Evolutionary conservation across 1,284 basidiomycete species (phyloP).

Genomic region (Naganishia cerealis): DNA sequence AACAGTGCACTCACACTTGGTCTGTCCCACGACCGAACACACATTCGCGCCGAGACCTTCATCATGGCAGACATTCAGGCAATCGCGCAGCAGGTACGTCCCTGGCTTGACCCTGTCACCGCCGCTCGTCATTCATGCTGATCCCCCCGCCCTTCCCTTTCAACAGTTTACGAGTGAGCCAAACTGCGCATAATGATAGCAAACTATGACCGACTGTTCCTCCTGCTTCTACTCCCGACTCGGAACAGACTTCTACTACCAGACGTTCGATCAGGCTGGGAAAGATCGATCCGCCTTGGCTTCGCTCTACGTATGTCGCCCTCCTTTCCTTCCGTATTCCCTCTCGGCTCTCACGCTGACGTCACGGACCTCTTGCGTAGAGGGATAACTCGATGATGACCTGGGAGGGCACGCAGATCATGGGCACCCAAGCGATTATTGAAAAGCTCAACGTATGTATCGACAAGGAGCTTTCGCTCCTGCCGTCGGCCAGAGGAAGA

Average conservation of each 20-base stretch:
- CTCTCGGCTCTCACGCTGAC: neutral
- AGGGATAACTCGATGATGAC: constrained; percentile 82
- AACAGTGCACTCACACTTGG: neutral
- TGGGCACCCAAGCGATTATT: constrained; percentile 65
- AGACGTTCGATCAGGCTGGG: constrained; percentile 46
- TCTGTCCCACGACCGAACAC: neutral
- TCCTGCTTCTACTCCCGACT: neutral
- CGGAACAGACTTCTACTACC: constrained; percentile 53
- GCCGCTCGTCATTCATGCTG: constrained; percentile 49
- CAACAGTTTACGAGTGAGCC: constrained; percentile 61
- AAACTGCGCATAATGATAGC: neutral
- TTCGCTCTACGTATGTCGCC: constrained; percentile 51
- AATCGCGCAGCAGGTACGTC: constrained; percentile 54
- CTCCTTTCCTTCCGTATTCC: neutral
- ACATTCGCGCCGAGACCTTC: neutral
- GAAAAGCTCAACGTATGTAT: constrained; percentile 73
- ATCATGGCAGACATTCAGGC: constrained; percentile 70
- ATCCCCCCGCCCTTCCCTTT: constrained; percentile 31
- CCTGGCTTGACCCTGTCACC: neutral
- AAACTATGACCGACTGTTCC: neutral
- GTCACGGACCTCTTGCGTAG: constrained; percentile 57
- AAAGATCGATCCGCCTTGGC: constrained; percentile 47
- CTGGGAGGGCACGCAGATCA: constrained; percentile 71
- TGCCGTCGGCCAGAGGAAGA: neutral
- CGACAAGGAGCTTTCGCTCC: neutral